Conservation (phyloP, 768 basidiomycete species). For the Leccinum uliginosum region DNA sequence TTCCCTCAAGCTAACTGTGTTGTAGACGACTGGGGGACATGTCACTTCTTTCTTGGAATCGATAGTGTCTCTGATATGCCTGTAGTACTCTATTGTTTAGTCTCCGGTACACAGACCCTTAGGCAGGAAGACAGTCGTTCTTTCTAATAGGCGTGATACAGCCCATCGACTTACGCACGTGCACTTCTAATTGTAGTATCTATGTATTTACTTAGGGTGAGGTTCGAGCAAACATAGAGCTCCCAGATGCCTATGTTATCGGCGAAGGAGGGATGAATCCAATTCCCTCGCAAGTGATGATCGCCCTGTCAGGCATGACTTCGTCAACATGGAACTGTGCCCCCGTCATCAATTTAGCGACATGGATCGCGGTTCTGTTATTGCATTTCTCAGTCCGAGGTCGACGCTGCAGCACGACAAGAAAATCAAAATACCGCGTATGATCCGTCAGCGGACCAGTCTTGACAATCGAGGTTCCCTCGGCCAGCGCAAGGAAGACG, state of each 20-base stretch:
- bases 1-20: slow-evolving; percentile 1
- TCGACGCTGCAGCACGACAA: neutral
- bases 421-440: slow-evolving; percentile 45
- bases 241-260: neutral
- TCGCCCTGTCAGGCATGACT: slow-evolving; percentile 34
- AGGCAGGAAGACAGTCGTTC: no score
- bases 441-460: slow-evolving; percentile 61
- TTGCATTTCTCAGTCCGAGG: neutral
- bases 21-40: slow-evolving; percentile 80
- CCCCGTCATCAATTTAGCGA: slow-evolving; percentile 63
- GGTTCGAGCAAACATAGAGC: neutral
- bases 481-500: slow-evolving; percentile 69
- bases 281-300: slow-evolving; percentile 62
- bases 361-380: slow-evolving; percentile 64
- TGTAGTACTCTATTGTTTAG: slow-evolving; percentile 17
- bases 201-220: neutral
- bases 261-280: slow-evolving; percentile 40
- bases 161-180: slow-evolving; percentile 4
- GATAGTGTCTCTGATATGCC: slow-evolving; percentile 24
- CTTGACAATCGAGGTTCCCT: slow-evolving; percentile 55
- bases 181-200: slow-evolving; percentile 23
- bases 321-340: slow-evolving; percentile 58
- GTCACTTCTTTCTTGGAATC: slow-evolving; percentile 83
- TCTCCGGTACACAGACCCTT: no score
- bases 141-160: slow-evolving; percentile 17